A percentile compares a stretch with the other conserved stretches of the same genome.
Conservation (phyloP, 2,329 filamentous ascomycete genomes). For the Penicillium sclerotiorum region DNA sequence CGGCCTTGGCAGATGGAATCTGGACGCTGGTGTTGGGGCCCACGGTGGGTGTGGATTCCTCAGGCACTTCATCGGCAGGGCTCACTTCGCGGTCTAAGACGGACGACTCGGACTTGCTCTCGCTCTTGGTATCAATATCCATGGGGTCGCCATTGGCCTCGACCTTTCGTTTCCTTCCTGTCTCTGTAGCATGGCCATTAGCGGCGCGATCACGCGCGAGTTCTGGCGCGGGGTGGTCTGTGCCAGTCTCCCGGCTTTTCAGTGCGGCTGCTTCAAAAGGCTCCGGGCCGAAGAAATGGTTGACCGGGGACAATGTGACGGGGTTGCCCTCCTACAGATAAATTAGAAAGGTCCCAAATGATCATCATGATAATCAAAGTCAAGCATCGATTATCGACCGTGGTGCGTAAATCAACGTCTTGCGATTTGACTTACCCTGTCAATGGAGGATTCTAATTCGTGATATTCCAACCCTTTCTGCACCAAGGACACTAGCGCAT, state of each 20-base stretch:
- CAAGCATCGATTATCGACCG: too few relatives aligned
- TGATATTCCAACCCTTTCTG: slow-evolving; percentile 64
- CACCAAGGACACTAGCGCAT: slow-evolving; percentile 63
- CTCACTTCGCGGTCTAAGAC: slow-evolving; percentile 42
- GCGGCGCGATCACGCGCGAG: slow-evolving; percentile 36
- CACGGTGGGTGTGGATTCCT: slow-evolving; percentile 43
- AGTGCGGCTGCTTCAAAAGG: slow-evolving; percentile 36
- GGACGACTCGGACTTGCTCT: slow-evolving; percentile 27
- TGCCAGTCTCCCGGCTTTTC: slow-evolving; percentile 34
- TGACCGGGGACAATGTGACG: slow-evolving; percentile 37
- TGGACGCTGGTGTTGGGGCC: slow-evolving; percentile 52
- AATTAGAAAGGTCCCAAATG: slow-evolving; percentile 22
- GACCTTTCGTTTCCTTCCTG: slow-evolving; percentile 39
- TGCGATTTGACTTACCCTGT: slow-evolving; percentile 45
- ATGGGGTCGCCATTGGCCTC: slow-evolving; percentile 40
- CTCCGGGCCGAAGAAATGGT: slow-evolving; percentile 53
- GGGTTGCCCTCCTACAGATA: slow-evolving; percentile 41
- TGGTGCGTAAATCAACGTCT: not conserved
- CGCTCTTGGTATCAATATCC: slow-evolving; percentile 42
- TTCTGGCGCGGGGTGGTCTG: slow-evolving; percentile 37
- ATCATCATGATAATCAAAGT: too few relatives aligned
- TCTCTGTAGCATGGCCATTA: slow-evolving; percentile 42
- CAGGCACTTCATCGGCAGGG: slow-evolving; percentile 37
- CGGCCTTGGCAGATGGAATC: slow-evolving; percentile 51
- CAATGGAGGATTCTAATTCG: slow-evolving; percentile 53